Evolutionary conservation across 768 basidiomycete species (phyloP), one percentile per base, ranked within the genome.

Genomic region (Agrocybe pediades): DNA sequence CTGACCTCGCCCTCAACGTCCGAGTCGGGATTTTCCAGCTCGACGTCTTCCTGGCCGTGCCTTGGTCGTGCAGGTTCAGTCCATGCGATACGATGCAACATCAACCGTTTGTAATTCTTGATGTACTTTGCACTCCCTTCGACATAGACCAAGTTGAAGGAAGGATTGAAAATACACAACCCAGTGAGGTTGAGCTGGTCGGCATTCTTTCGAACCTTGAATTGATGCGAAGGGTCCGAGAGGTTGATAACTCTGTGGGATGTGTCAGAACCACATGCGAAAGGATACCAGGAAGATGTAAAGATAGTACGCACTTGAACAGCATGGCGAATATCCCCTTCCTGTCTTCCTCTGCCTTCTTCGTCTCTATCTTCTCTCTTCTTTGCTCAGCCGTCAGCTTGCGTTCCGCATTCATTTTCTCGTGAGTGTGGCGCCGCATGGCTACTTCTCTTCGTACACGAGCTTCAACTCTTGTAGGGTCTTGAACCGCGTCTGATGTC

Each of bases 181-280:
- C 97, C 97, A 0, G 92, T 87, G 13, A 98, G 77, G 55, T 84
- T 86, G 67, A 88, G 79, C 67, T 97, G 94, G 64, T 96, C 91
- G 1, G 97, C 97, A 63, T 98, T 98, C 78, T 92, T 95, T 54
- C 91, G 86, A 48, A 98, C 91, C 76, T 98, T 99, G 80, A 93
- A 98, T 55, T 91, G 87, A 62, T 99, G 97, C 9, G 91, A 80
- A 1, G 90, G 93, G 67, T 98, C 95, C n/a, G 86, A 81, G 42
- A 99, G 84, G 51, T 83, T 88, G 67, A 89, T 88, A 60, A 99
- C 79, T 74, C 94, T 93, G 65, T 6, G 46, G 48, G 21, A 41
- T 46, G 19, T 46, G 25, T 29, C 17, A 24, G 20, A 42, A 26
- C 25, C 50, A 24, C 50, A 19, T 42, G 23, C 17, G 20, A 49